These are phyloP conservation scores for Alternaria viburni DNA, from an alignment of 2,329 filamentous ascomycete species.

Conservation along the genomic window DNA sequence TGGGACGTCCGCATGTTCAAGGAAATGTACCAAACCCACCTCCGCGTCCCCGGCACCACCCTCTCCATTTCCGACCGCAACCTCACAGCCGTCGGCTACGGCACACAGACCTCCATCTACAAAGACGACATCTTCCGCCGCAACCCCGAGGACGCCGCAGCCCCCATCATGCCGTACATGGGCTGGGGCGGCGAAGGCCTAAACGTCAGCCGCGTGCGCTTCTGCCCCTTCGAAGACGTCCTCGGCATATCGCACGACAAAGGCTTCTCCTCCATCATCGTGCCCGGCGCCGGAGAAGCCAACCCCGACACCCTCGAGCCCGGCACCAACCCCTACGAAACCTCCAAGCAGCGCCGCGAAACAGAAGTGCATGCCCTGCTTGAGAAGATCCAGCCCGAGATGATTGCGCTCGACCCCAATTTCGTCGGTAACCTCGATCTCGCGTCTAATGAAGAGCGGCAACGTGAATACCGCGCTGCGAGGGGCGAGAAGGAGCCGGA, in stretches of 20 bases:
- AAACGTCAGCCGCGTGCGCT: conserved; percentile 78
- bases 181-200: conserved; percentile 87
- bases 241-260: conserved; percentile 83
- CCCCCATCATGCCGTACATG: conserved; percentile 89
- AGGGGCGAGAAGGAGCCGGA: conserved; percentile 73
- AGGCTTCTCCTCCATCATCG: conserved; percentile 87
- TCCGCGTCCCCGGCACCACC: conserved; percentile 79
- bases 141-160: conserved; percentile 67
- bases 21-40: conserved; percentile 82
- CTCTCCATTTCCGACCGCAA: conserved; percentile 88
- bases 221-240: conserved; percentile 95
- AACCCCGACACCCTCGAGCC: conserved; percentile 94
- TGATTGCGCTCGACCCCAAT: conserved; percentile 94
- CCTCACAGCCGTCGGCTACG: conserved; percentile 88
- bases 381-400: conserved; percentile 94
- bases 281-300: conserved; percentile 94
- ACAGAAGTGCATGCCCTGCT: conserved; percentile 86
- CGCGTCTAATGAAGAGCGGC: conserved; percentile 76
- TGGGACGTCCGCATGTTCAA: conserved; percentile 96
- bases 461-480: conserved; percentile 70
- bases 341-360: conserved; percentile 88
- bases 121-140: conserved; percentile 81
- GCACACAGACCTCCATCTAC: conserved; percentile 89
- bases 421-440: conserved; percentile 89
- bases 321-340: conserved; percentile 85